phyloP scores from a whole-genome alignment of 257 asterid species.

The Salvia hispanica region DNA sequence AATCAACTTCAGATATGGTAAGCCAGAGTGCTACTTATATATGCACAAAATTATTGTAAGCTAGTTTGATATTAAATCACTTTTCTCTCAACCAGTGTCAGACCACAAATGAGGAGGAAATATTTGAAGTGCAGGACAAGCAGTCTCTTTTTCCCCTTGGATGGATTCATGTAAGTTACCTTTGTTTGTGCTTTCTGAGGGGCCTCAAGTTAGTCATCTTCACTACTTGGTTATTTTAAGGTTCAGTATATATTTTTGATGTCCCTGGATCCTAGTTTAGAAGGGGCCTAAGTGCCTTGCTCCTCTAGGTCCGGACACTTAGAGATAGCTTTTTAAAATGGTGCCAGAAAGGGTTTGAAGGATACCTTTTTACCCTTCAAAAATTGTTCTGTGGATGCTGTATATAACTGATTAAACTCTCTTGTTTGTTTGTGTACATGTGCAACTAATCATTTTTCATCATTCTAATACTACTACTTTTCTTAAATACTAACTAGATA shows the following conservation, averaged over 20 bases:
- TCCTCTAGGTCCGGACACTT: constrained; percentile 10
- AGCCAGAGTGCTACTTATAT: constrained; percentile 34
- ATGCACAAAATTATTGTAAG: constrained; percentile 18
- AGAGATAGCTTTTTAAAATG: constrained; percentile 1
- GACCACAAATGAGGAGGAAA: constrained; percentile 94
- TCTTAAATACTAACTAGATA: neutral
- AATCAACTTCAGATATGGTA: constrained; percentile 96
- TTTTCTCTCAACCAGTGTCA: constrained; percentile 69
- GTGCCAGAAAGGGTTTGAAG: constrained; percentile 10
- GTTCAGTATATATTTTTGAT: constrained; percentile 7
- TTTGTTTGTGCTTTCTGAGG: constrained; percentile 38
- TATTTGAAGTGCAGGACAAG: constrained; percentile 97
- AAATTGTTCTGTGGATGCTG: neutral
- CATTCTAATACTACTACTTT: no score
- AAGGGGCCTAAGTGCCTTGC: constrained; percentile 1
- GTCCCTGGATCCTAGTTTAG: constrained; percentile 20
- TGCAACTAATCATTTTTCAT: neutral
- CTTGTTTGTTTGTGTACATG: constrained; percentile 4
- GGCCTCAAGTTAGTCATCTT: constrained; percentile 41
- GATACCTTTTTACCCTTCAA: neutral
- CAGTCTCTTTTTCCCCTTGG: constrained; percentile 84
- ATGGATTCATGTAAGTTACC: constrained; percentile 89
- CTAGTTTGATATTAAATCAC: constrained; percentile 28
- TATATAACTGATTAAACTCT: neutral
- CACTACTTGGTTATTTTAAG: constrained; percentile 3